A percentile compares a stretch with the other conserved stretches of the same genome.
These are phyloP conservation scores for Penicillium sp. DNA, from an alignment of 2,329 filamentous ascomycete genomes.

Conservation along the genomic window DNA sequence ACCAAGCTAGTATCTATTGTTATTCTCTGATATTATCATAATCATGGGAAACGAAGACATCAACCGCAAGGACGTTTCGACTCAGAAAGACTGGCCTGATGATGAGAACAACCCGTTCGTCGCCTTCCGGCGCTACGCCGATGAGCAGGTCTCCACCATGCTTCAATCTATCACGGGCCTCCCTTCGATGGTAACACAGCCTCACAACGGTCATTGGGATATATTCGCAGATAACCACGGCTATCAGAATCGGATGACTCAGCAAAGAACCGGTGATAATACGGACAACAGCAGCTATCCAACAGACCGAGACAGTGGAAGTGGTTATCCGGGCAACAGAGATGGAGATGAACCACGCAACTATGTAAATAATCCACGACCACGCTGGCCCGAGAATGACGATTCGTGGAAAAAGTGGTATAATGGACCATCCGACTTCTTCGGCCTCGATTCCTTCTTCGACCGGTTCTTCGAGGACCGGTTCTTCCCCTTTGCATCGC, in stretches of 20 bases:
- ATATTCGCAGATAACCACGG: conserved; percentile 36
- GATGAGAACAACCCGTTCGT: conserved; percentile 56
- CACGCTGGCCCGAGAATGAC: conserved; percentile 19
- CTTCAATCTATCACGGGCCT: conserved; percentile 54
- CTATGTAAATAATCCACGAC: conserved; percentile 4
- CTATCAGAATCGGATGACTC: conserved; percentile 24
- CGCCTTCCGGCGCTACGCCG: conserved; percentile 61
- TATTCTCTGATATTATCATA: background rate
- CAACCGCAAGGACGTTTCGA: conserved; percentile 12
- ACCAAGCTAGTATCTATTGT: conserved; percentile 2
- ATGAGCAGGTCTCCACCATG: conserved; percentile 57
- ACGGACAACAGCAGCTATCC: conserved; percentile 9
- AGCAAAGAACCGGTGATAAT: conserved; percentile 17
- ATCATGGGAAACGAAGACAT: conserved; percentile 30
- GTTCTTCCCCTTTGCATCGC: conserved; percentile 28
- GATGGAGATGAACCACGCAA: conserved; percentile 11
- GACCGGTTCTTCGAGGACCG: conserved; percentile 36
- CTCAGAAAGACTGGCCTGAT: conserved; percentile 26
- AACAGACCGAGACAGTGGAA: conserved; percentile 7
- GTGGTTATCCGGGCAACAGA: conserved; percentile 5
- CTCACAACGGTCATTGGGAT: conserved; percentile 36
- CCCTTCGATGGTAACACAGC: conserved; percentile 37
- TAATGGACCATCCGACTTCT: conserved; percentile 26
- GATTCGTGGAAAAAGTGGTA: conserved; percentile 20
- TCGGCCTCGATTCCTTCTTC: conserved; percentile 38